Evolutionary conservation across 768 basidiomycete species (phyloP), one percentile per base, ranked within the genome.

Genomic region (Amanita inopinata): DNA sequence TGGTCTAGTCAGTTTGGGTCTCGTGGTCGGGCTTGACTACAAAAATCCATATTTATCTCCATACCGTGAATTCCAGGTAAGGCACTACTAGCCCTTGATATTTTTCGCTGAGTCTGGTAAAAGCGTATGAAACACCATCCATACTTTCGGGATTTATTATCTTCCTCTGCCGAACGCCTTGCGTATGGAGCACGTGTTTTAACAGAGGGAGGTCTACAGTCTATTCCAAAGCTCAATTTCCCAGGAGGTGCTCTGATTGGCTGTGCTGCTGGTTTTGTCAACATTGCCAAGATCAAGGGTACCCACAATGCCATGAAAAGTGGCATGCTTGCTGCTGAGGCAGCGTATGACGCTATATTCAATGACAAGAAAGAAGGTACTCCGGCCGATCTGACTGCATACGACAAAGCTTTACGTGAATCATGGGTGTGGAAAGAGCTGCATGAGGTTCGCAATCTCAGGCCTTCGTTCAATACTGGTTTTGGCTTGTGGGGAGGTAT

Each of bases 301-400:
- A 94, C 93, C 0, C 96, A 98, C 58, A 98, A 93, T 46, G 92
- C 94, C 2, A 98, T 99, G 96, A 93, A 98, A 71, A 89, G 84
- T 27, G 96, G 96, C 20, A 97, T 97, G 84, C 70, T 98, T 14
- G 94, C 92, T 20, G 94, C 90, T 1, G 93, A 99, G 58, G 73
- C 86, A 0, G 88, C 88, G 0, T 91, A 70, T 51, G 70, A 78
- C 4, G 73, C 73, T 3, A 62, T 94, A 38, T 57, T 34, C 24
- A 39, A 35, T 6, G 43, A 33, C 11, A 45, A 50, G 28, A 46
- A 44, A 20, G 53, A 49, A 17, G 46, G 42, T 11, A 28, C 38
- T 17, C 46, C 71, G 0, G 64, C 69, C 1, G 79, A 89, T 56
- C 74, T 97, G 77, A 74, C 78, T 18, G 50, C 61, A 9, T 97